A percentile compares a stretch with the other conserved stretches of the same genome.
Evolutionary conservation across 2,329 filamentous ascomycete species (phyloP).

Genomic region (Lasiodiplodia hormozganensis): DNA sequence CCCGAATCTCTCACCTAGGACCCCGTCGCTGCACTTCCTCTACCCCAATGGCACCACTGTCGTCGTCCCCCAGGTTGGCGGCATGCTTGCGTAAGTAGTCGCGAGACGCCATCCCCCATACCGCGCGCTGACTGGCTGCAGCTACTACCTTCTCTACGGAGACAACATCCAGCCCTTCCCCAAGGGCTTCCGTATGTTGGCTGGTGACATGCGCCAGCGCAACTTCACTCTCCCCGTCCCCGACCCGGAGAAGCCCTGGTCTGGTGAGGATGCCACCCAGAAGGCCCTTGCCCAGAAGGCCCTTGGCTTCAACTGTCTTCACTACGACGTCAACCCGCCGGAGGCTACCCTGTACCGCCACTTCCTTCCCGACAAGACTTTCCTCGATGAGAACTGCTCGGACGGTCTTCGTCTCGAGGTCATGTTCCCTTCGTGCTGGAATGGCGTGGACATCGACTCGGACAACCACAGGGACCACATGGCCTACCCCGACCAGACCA

Average conservation of each 20-base stretch:
- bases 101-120: conserved; percentile 30
- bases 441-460: conserved; percentile 65
- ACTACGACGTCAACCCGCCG: conserved; percentile 68
- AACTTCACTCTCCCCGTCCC: conserved; percentile 64
- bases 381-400: conserved; percentile 80
- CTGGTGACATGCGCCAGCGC: conserved; percentile 67
- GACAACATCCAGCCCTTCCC: conserved; percentile 76
- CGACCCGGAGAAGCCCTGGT: conserved; percentile 77
- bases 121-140: conserved; percentile 48
- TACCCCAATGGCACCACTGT: conserved; percentile 68
- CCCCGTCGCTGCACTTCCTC: conserved; percentile 73
- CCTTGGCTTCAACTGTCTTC: conserved; percentile 92
- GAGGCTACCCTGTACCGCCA: conserved; percentile 84
- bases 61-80: conserved; percentile 65
- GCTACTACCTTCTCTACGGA: conserved; percentile 82
- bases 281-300: conserved; percentile 77
- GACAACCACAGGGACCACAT: conserved; percentile 70
- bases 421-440: conserved; percentile 79
- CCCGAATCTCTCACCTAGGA: conserved; percentile 40
- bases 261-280: conserved; percentile 70
- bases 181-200: conserved; percentile 72
- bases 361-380: conserved; percentile 78
- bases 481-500: conserved; percentile 63
- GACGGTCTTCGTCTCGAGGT: conserved; percentile 77
- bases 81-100: conserved; percentile 40